Evolutionary conservation across 2,329 filamentous ascomycete species (phyloP), one percentile per base, ranked within the genome.

Genomic region (Pyrenophora teres): DNA sequence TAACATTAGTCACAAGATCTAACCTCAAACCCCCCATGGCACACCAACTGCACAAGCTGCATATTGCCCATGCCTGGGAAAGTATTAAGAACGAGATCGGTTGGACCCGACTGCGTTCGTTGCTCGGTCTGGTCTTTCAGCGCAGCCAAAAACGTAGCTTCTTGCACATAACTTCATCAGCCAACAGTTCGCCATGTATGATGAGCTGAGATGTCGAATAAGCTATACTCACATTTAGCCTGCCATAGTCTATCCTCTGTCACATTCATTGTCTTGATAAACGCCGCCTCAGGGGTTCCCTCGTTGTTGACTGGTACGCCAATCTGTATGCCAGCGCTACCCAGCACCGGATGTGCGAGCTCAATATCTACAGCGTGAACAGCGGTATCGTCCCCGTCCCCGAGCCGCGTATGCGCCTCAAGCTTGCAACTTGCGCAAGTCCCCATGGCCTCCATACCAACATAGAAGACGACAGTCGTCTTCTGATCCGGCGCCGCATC

Each of bases 21-120:
- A 65, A 81, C 78, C 74, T 87, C 90, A 65, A 97, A 97, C 4
- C 85, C 74, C 2, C 92, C 93, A 63, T 92, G 83, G 62, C 95
- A 97, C 2, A 91, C 84, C 75, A 96, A 95, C 74, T 97, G 90
- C 30, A 97, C 81, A 39, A 96, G 78, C 56, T 97, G 92, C 19
- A 89, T 77, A 67, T 97, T 97, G 16, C 91, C 93, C 15, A 74
- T 64, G 3, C 82, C 84, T 6, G 88, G 85, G 18, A 76, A 75
- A 69, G 94, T 88, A 87, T 51, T 50, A 10, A 69, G 42, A 2
- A 65, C 90, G 89, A 56, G 44, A 23, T 64, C 59, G 36, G 53
- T 52, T 16, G 60, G 50, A 8, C 52, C 50, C 23, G 45, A 40
- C 15, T 58, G 48, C 4, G 50, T 58, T 16, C 46, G 46, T 30